Conservation (phyloP, 202 grass and related monocot species). For the Schoenoplectus triqueter region DNA sequence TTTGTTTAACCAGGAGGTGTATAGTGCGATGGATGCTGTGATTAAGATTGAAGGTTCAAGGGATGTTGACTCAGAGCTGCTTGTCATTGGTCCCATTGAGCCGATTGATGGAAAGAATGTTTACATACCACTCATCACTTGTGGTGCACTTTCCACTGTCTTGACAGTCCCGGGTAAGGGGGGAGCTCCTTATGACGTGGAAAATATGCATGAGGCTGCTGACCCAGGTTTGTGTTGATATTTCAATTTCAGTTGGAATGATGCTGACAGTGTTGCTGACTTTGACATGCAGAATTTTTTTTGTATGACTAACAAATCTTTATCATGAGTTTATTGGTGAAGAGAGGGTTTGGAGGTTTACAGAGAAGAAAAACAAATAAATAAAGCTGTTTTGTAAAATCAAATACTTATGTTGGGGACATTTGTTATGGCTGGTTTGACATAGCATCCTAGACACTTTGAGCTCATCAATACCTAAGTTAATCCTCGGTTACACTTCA, state of each 20-base stretch:
- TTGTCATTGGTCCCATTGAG: constrained; percentile 34
- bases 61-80: constrained; percentile 31
- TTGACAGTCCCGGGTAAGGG: constrained; percentile 1
- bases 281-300: neutral
- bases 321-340: too few species aligned
- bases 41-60: constrained; percentile 59
- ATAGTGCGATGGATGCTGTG: constrained; percentile 65
- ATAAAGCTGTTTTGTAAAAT: too few species aligned
- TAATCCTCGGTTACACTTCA: neutral
- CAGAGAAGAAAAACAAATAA: too few species aligned
- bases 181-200: neutral
- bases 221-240: neutral
- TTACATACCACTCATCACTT: neutral
- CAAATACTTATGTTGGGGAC: too few species aligned
- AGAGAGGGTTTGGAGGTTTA: too few species aligned
- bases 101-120: constrained; percentile 2
- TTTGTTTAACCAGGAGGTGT: constrained; percentile 57
- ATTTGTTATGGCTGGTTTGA: too few species aligned
- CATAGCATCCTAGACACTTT: too few species aligned
- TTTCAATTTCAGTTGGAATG: neutral
- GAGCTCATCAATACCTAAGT: neutral
- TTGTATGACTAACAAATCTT: too few species aligned
- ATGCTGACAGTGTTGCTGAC: neutral
- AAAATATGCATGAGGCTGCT: neutral
- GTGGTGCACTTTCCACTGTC: neutral